Evolutionary conservation across 352 stramenopile genomes (phyloP), one percentile per base, ranked within the genome.

Genomic region (Peronospora destructor): DNA sequence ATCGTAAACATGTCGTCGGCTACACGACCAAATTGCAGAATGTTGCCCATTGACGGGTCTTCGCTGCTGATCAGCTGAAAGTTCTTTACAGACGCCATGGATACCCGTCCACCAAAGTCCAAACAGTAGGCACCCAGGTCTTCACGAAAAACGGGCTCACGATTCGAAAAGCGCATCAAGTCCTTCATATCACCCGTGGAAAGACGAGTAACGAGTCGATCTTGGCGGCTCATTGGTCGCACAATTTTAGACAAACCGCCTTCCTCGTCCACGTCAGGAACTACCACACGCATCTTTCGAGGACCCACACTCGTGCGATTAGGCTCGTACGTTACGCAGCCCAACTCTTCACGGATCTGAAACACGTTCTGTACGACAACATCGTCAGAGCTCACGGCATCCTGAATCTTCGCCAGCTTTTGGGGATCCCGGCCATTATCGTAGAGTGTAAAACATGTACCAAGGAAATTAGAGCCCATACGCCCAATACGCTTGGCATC

Each of bases 1-100:
- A 95, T 91, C 46, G 84, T 91, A 50, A 94, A 95, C 73, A 90
- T 89, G 61, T 95, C 81, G 59, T 93, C 77, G 34, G 94, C 78
- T 23, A 95, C 83, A 49, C 84, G 83, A 13, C 83, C 82, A 56
- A 95, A 95, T 61, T 94, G 85, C 9, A 95, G 59, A 17, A 94
- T 85, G 47, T 91, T 90, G 44, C 78, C 77, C 80, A 91, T 91
- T 2, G 74, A 85, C 14, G 81, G 76, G 45, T 90, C 81, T 35
- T 91, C 76, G 12, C 75, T 72, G 49, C 84, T 86, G 49, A 93
- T 87, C 11, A 95, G 61, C 70, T 94, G 83, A 58, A 95, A 91
- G 56, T 95, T 94, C 56, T 95, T 94, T 2, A 91, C 80, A 29
- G 77, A 91, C 16, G 84, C 84, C 64, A 86, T 85, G 9, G 81